Percentiles rank a stretch among this genome's conserved stretches.
Evolutionary conservation across 139 green algal genomes (phyloP).

Genomic region (Klebsormidium nitens): DNA sequence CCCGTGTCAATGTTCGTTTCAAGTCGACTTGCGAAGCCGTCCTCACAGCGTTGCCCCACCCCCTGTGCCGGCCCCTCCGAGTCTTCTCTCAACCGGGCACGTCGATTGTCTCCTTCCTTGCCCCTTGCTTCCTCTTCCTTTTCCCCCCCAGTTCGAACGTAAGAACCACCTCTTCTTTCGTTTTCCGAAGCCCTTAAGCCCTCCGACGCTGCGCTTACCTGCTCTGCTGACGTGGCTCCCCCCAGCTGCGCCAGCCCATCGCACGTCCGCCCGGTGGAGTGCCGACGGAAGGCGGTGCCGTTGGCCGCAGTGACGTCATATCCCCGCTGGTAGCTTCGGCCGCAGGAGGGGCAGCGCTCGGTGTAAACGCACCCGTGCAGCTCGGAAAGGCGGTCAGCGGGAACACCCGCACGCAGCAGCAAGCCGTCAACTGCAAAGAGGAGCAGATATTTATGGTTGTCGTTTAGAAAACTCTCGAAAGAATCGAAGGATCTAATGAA

Average conservation of each 20-base stretch:
- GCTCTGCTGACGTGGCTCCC: not conserved
- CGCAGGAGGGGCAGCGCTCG: constrained; percentile 76
- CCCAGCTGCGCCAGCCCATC: not conserved
- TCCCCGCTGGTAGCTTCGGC: constrained; percentile 33
- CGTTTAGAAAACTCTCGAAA: no score
- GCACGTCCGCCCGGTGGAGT: constrained; percentile 19
- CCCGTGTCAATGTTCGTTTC: no score
- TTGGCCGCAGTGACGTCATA: constrained; percentile 24
- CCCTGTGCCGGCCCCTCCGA: no score
- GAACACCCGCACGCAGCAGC: constrained; percentile 76
- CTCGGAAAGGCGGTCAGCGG: constrained; percentile 66
- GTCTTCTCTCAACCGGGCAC: no score
- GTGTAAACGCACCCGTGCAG: constrained; percentile 95
- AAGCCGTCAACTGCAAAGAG: constrained; percentile 71
- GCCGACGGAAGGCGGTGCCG: constrained; percentile 16
- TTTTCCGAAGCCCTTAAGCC: not conserved
- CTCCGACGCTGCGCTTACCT: not conserved
- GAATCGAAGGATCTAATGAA: no score
- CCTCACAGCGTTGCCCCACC: no score
- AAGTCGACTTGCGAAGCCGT: no score
- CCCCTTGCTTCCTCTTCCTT: no score
- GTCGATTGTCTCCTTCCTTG: no score
- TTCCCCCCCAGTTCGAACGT: not conserved
- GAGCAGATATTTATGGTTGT: no score
- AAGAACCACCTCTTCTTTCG: not conserved